Base-by-base conservation (phyloP, 2,329 filamentous ascomycete species). In the Microdochium trichocladiopsis region DNA sequence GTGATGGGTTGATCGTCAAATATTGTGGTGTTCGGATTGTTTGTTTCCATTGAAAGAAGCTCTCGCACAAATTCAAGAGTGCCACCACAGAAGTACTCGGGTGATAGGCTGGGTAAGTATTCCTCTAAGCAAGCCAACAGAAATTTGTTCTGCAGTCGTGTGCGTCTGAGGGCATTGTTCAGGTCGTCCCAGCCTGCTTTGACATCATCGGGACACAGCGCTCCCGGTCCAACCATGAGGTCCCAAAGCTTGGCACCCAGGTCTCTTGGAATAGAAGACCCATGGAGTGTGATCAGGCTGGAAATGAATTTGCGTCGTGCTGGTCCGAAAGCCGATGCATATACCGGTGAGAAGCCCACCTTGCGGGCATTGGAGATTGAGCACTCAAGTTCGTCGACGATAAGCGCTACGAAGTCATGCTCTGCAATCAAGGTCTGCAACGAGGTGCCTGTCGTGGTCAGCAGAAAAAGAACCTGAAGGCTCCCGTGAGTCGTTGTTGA, bases 401-500 rank as follows among this genome's bases (percentile, higher is more conserved):
- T 66, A 4, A 90, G 70, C 50, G 70, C 70, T 1, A 83, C 78
- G 48, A 90, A 66, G 55, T 82, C 76, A 61, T 86, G 79, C n/a
- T 86, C 76, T 6, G 74, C 68, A 9, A 80, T 77, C 49, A 90
- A 68, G n/a, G 71, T 66, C 25, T 72, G 74, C 22, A 90, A 66
- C 54, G 87, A 83, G 8, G 69, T 69, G 36, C 76, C 68, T 21
- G 68, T 69, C 9, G 72, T 70, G n/a, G 79, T 70, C 18, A 82
- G 63, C 47, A 75, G 69, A 50, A 65, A 71, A 48, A 90, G 71
- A 16, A 84, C 84, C 62, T 83, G 86, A 21, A 92, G 77, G 58
- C 88, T 94, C 1, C 90, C 90, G 6, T 88, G 78, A 1, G 86
- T 83, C 14, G 83, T 86, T 16, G 71, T 56, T 2, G 84, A 85